Evolutionary conservation across 75 land plant genomes (phyloP), one percentile per base, ranked within the genome.

Genomic region (Pinus taeda): DNA sequence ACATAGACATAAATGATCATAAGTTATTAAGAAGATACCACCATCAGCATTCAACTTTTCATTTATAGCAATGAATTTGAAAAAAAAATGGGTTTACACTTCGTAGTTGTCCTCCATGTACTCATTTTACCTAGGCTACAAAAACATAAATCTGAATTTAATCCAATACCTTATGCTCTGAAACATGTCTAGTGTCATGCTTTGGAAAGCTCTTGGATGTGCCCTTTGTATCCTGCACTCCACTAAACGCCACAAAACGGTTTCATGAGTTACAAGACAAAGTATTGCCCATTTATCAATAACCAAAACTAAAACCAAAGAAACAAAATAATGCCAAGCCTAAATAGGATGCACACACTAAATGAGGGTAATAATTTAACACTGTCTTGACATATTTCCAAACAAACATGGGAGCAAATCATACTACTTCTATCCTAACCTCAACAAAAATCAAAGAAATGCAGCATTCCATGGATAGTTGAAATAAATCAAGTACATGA

Each of bases 161-260:
- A 36, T 53, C 42, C 17, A 21, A 22, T 79, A 91, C 98, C 90
- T 95, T 95, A 62, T 95, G 98, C 84, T 95, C 98, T 15, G 98
- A 95, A 84, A 95, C 82, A 82, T 93, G 92, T 58, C 92, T 82
- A 0, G 94, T 90, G 58, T 93, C 98, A 81, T 91, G 91, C 79
- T 95, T 93, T 1, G 88, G 89, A 65, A 93, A 95, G 65, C n/a
- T 84, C 85, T 91, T 93, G 30, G 92, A 82, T 71, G 84, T 79
- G 22, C 94, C 96, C 81, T 87, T 95, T 71, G 79, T 74, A 81
- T 86, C 92, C 74, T 86, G 95, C 70, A 81, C 81, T 61, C 81
- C 84, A 87, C 97, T 94, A 83, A 29, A 67, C 72, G 59, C 6
- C 37, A 42, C 15, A 75, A 21, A 73, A 37, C 74, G 4, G 56